Evolutionary conservation across 257 asterid genomes (phyloP).

Genomic region (Nicotiana attenuata): DNA sequence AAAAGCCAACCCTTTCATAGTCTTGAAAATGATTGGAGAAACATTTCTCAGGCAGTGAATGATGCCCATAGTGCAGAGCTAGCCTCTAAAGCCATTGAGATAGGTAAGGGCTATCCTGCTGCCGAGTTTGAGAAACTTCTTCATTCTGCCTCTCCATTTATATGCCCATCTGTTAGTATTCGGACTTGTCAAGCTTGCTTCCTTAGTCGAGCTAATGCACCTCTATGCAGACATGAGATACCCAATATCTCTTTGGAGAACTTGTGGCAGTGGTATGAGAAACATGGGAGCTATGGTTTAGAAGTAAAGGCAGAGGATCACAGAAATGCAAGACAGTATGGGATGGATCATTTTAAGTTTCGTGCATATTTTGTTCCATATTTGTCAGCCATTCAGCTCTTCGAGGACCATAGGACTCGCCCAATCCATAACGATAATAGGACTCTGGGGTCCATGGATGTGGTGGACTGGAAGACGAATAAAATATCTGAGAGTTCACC

Average conservation of each 20-base stretch:
- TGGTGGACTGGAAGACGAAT: not conserved
- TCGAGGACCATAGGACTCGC: constrained; percentile 9
- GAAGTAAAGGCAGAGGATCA: constrained; percentile 26
- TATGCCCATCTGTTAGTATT: constrained; percentile 11
- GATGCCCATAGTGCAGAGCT: constrained; percentile 18
- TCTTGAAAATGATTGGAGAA: constrained; percentile 7
- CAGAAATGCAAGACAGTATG: constrained; percentile 5
- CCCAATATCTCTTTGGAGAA: constrained; percentile 21
- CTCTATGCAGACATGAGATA: constrained; percentile 16
- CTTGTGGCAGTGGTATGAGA: constrained; percentile 32
- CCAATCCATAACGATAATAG: not conserved
- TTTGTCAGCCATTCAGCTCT: constrained; percentile 31
- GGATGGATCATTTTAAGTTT: constrained; percentile 12
- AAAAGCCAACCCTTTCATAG: not conserved
- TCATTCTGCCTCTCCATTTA: constrained; percentile 23
- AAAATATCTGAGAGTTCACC: constrained; percentile 8
- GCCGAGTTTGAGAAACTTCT: constrained; percentile 24
- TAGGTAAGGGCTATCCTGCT: constrained; percentile 16
- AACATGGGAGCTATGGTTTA: constrained; percentile 25
- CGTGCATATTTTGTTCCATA: constrained; percentile 29
- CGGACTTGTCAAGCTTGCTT: constrained; percentile 6
- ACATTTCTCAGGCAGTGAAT: constrained; percentile 16
- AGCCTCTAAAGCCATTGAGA: constrained; percentile 18
- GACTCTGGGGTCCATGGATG: not conserved
- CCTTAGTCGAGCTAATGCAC: not conserved